Conservation (phyloP, 768 basidiomycete species). For the Agrocybe chaxingu region DNA sequence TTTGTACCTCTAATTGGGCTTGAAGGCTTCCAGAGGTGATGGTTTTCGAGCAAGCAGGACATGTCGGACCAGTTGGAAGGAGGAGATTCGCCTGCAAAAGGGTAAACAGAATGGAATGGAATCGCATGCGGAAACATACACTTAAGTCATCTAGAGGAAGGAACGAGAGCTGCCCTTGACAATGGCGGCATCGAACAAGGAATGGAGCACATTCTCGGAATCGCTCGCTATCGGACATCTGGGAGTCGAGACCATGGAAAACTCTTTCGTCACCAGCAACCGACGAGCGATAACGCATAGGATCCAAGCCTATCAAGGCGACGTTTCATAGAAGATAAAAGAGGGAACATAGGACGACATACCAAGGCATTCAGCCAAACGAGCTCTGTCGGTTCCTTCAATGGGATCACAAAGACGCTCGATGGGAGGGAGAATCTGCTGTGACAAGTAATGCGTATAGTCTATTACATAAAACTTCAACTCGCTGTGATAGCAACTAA, state of each 20-base stretch:
- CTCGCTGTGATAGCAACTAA: not conserved
- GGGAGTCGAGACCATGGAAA: constrained; percentile 84
- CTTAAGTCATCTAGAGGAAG: constrained; percentile 56
- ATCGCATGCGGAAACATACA: constrained; percentile 30
- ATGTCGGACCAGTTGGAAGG: constrained; percentile 60
- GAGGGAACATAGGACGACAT: constrained; percentile 2
- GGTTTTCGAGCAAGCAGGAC: constrained; percentile 58
- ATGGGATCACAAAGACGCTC: constrained; percentile 96
- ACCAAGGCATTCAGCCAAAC: constrained; percentile 96
- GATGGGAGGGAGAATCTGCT: constrained; percentile 92
- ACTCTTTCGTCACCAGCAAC: constrained; percentile 54
- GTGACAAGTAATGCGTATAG: constrained; percentile 86
- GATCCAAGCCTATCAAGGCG: constrained; percentile 30
- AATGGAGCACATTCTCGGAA: constrained; percentile 78
- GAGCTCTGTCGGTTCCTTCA: constrained; percentile 88
- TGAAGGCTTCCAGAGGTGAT: constrained; percentile 64
- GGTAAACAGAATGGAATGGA: not conserved
- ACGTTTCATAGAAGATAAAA: constrained; percentile 51
- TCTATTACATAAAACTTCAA: constrained; percentile 45
- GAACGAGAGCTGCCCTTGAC: constrained; percentile 59
- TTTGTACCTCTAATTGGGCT: constrained; percentile 83
- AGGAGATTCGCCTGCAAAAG: constrained; percentile 61
- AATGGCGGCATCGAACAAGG: constrained; percentile 72
- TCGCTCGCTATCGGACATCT: constrained; percentile 82
- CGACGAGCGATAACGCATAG: constrained; percentile 26